These are phyloP conservation scores for Boletus smithii DNA, from an alignment of 1,284 basidiomycete genomes.

Conservation along the genomic window DNA sequence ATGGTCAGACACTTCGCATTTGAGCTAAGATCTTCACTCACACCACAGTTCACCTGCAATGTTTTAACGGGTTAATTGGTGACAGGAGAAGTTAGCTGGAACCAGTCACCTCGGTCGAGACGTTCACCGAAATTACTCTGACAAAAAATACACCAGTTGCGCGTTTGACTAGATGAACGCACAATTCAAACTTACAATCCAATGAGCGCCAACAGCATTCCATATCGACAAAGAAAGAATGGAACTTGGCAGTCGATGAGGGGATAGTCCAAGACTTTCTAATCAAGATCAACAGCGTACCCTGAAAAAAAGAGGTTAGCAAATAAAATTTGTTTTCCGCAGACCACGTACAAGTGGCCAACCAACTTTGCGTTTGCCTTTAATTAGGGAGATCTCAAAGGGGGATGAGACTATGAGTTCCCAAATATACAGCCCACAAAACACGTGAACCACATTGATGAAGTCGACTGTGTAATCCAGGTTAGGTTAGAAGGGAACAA, in stretches of 20 bases:
- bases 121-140: constrained; percentile 57
- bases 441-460: constrained; percentile 52
- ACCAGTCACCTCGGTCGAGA: constrained; percentile 36
- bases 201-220: constrained; percentile 58
- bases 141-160: neutral
- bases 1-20: constrained; percentile 8
- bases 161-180: neutral
- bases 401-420: constrained; percentile 58
- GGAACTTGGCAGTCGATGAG: constrained; percentile 43
- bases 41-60: constrained; percentile 58
- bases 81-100: neutral
- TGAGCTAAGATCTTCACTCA: constrained; percentile 31
- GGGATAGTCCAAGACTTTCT: neutral
- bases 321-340: neutral
- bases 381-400: constrained; percentile 65
- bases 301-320: constrained; percentile 14
- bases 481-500: constrained; percentile 1
- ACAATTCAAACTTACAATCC: constrained; percentile 45
- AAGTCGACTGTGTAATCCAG: constrained; percentile 45
- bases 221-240: constrained; percentile 68
- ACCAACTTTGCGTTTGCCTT: constrained; percentile 50
- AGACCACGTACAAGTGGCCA: constrained; percentile 55
- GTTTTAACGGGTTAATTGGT: neutral
- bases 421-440: constrained; percentile 66
- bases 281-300: constrained; percentile 13